Percentiles rank a stretch among this genome's conserved stretches.
These are phyloP conservation scores for Acacia pycnantha DNA, from an alignment of 331 rosid genomes.

Conservation along the genomic window DNA sequence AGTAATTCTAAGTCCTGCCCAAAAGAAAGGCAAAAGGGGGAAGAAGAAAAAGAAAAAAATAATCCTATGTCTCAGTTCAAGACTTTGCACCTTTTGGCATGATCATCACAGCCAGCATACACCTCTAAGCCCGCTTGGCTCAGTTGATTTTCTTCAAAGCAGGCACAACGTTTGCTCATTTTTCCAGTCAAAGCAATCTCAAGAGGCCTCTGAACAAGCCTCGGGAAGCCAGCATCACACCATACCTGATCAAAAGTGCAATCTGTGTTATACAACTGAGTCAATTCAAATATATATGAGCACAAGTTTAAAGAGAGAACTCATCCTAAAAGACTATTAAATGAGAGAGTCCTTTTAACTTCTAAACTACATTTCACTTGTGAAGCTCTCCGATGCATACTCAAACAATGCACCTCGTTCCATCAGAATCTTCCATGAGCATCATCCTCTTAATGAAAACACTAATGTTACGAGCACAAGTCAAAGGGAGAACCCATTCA, in stretches of 20 bases:
- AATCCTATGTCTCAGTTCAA: background rate
- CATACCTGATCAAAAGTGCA: constrained; percentile 62
- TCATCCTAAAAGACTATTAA: no score
- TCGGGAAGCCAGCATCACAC: constrained; percentile 90
- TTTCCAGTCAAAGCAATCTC: constrained; percentile 93
- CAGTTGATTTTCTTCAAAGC: constrained; percentile 77
- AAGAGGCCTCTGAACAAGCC: constrained; percentile 78
- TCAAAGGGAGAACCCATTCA: background rate
- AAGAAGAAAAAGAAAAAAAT: no score
- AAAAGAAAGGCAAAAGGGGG: no score
- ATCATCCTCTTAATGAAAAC: background rate
- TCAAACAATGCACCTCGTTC: background rate
- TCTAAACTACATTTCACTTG: background rate
- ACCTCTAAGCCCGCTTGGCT: constrained; percentile 70
- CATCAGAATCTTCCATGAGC: background rate
- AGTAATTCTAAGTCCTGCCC: background rate
- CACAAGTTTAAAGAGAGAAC: background rate
- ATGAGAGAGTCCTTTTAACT: background rate
- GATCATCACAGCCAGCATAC: constrained; percentile 76
- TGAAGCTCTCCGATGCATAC: background rate
- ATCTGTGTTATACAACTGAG: constrained; percentile 11
- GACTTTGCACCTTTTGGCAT: constrained; percentile 66
- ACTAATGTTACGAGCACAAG: no score
- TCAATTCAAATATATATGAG: background rate
- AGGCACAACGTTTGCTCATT: constrained; percentile 90